These are phyloP conservation scores for Penicillium griseofulvum DNA, from an alignment of 2,329 filamentous ascomycete genomes.

Conservation along the genomic window DNA sequence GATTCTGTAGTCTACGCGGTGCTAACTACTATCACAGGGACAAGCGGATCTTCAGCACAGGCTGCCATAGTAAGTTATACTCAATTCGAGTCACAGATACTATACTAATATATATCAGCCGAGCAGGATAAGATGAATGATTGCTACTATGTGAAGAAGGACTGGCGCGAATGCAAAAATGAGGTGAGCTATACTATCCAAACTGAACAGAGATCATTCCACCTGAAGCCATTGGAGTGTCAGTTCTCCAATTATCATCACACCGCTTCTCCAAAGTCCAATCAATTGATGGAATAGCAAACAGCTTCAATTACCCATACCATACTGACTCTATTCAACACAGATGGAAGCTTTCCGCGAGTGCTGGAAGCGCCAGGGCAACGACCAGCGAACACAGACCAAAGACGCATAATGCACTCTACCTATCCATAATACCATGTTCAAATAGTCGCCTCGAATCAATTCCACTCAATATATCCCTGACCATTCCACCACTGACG, in stretches of 20 bases:
- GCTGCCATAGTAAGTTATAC: conserved; percentile 71
- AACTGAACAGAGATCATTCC: not conserved
- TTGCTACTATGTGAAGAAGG: conserved; percentile 93
- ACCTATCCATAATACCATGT: not conserved
- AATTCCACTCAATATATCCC: not conserved
- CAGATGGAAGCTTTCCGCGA: conserved; percentile 87
- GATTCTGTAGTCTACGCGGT: conserved; percentile 9
- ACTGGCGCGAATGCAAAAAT: conserved; percentile 84
- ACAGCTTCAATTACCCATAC: not conserved
- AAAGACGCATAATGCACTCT: conserved; percentile 59
- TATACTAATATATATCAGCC: conserved; percentile 50
- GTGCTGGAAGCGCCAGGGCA: conserved; percentile 89
- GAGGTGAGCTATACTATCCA: conserved; percentile 63
- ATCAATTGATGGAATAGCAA: too few relatives aligned
- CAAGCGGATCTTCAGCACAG: conserved; percentile 95
- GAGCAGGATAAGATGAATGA: conserved; percentile 91
- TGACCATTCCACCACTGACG: not conserved
- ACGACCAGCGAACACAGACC: conserved; percentile 74
- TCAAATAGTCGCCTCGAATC: not conserved
- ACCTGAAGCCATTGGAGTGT: not conserved
- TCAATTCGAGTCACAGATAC: not conserved
- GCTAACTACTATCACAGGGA: conserved; percentile 62
- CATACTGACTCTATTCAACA: conserved; percentile 3
- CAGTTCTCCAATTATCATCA: not conserved
- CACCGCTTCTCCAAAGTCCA: not conserved